Conservation (phyloP, 768 basidiomycete species). For the Rhodotorula diobovata region DNA sequence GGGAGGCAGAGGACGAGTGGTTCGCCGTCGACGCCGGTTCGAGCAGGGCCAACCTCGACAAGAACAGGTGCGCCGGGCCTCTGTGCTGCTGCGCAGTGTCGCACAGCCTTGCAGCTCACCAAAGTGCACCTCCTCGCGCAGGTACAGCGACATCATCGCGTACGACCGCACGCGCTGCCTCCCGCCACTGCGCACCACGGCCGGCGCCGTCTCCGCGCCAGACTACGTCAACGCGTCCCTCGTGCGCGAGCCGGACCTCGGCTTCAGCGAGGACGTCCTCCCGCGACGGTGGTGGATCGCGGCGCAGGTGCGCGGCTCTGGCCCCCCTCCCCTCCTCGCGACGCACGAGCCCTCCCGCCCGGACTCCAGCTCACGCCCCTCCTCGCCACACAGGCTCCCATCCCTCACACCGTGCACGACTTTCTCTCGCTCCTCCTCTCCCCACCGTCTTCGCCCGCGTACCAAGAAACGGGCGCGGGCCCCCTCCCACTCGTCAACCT, state of each 20-base stretch:
- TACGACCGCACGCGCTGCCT: constrained; percentile 76
- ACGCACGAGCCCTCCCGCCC: background rate
- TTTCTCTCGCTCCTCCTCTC: constrained; percentile 66
- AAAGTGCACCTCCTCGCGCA: background rate
- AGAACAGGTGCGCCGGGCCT: constrained; percentile 17
- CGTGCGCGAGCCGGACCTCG: constrained; percentile 67
- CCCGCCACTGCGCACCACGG: constrained; percentile 46
- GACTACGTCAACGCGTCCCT: constrained; percentile 77
- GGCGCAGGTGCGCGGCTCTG: constrained; percentile 53
- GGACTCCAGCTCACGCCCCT: background rate
- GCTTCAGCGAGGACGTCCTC: background rate
- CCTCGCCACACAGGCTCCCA: constrained; percentile 54
- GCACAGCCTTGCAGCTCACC: background rate
- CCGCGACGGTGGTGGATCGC: constrained; percentile 73
- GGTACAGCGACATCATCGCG: constrained; percentile 68
- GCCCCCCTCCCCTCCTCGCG: no score
- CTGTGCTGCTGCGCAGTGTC: no score
- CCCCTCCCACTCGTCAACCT: constrained; percentile 48
- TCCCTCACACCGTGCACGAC: constrained; percentile 64
- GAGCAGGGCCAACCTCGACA: background rate
- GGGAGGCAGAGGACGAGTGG: background rate
- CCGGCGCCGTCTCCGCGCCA: background rate
- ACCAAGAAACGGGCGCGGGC: constrained; percentile 33
- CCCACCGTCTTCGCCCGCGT: constrained; percentile 33
- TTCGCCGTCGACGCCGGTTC: background rate